A percentile compares a stretch with the other conserved stretches of the same genome.
These are phyloP conservation scores for Boletus subcaerulescens DNA, from an alignment of 768 basidiomycete genomes.

Conservation along the genomic window DNA sequence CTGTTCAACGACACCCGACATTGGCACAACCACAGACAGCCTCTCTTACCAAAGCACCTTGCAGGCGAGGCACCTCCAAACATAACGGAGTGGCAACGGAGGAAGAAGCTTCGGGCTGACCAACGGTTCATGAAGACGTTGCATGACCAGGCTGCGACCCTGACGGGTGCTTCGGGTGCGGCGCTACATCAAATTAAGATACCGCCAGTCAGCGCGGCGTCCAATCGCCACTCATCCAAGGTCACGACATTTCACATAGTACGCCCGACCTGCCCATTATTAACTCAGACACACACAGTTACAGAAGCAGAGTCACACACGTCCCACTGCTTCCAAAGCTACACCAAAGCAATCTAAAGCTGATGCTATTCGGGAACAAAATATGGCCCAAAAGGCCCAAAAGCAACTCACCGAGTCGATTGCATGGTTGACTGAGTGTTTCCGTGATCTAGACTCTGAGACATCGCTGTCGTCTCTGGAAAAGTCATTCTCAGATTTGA, in stretches of 20 bases:
- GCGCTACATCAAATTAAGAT: slow-evolving; percentile 55
- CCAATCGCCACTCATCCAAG: slow-evolving; percentile 12
- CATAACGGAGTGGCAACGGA: slow-evolving; percentile 35
- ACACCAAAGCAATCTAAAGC: slow-evolving; percentile 32
- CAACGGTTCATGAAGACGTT: slow-evolving; percentile 58
- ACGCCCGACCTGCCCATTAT: not conserved
- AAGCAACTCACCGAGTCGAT: slow-evolving; percentile 38
- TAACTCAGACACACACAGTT: slow-evolving; percentile 1
- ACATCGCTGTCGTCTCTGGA: slow-evolving; percentile 22
- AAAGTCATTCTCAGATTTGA: slow-evolving; percentile 36
- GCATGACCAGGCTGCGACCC: slow-evolving; percentile 56
- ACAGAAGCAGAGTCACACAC: slow-evolving; percentile 17
- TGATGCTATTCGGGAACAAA: slow-evolving; percentile 44
- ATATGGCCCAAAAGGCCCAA: slow-evolving; percentile 43
- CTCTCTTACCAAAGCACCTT: slow-evolving; percentile 52
- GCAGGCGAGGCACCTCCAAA: slow-evolving; percentile 43
- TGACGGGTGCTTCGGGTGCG: slow-evolving; percentile 61
- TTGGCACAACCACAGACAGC: slow-evolving; percentile 53
- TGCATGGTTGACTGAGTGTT: slow-evolving; percentile 53
- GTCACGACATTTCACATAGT: not conserved
- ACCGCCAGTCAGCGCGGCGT: slow-evolving; percentile 32
- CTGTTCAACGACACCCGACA: slow-evolving; percentile 52
- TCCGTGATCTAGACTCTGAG: slow-evolving; percentile 33
- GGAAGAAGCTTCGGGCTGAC: slow-evolving; percentile 38
- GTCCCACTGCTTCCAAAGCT: slow-evolving; percentile 25